These are phyloP conservation scores for Lactifluus subvellereus DNA, from an alignment of 768 basidiomycete species.

Conservation along the genomic window DNA sequence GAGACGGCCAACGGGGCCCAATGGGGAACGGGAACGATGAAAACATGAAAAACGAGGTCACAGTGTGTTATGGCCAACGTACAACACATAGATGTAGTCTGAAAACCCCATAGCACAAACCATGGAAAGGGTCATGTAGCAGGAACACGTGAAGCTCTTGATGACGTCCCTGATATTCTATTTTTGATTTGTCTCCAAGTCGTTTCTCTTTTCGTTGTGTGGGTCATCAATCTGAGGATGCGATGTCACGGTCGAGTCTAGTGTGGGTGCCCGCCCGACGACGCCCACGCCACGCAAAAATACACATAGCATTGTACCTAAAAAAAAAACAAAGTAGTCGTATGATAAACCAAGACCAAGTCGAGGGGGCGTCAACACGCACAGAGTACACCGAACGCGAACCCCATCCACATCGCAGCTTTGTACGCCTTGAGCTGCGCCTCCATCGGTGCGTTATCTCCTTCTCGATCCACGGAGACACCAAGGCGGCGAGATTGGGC, in stretches of 20 bases:
- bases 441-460: slow-evolving; percentile 30
- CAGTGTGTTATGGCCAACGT: too few relatives aligned
- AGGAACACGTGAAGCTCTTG: too few relatives aligned
- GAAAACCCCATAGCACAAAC: too few relatives aligned
- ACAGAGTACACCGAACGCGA: slow-evolving; percentile 60
- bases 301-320: slow-evolving; percentile 15
- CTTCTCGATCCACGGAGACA: slow-evolving; percentile 29
- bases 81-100: too few relatives aligned
- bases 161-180: not conserved
- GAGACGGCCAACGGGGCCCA: too few relatives aligned
- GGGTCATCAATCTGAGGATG: not conserved
- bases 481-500: slow-evolving; percentile 32
- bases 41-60: too few relatives aligned
- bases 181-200: not conserved
- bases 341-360: not conserved
- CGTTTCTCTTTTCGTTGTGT: too few relatives aligned
- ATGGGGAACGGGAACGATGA: too few relatives aligned
- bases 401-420: slow-evolving; percentile 59
- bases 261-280: slow-evolving; percentile 31
- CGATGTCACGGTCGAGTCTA: not conserved
- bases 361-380: slow-evolving; percentile 21
- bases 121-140: too few relatives aligned
- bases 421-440: slow-evolving; percentile 51
- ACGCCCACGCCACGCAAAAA: slow-evolving; percentile 37
- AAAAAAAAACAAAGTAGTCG: not conserved